These are phyloP conservation scores for Neofusicoccum parvum DNA, from an alignment of 2,329 filamentous ascomycete species.

Conservation along the genomic window DNA sequence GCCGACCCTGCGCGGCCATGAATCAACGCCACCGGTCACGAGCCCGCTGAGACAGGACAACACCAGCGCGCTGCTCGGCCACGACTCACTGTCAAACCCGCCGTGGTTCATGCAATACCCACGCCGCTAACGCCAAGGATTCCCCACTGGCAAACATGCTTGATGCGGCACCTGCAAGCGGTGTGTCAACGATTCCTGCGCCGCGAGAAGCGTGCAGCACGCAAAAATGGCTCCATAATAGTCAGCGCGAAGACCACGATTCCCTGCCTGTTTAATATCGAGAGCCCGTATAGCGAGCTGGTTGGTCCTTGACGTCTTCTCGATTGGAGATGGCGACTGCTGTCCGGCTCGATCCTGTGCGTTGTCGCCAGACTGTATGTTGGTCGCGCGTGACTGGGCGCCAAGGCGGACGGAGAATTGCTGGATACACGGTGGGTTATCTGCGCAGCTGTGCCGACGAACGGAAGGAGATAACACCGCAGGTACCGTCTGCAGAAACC, in stretches of 20 bases:
- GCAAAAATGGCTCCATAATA: background rate
- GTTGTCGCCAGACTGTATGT: no score
- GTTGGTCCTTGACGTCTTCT: conserved; percentile 1
- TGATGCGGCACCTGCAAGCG: background rate
- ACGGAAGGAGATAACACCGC: background rate
- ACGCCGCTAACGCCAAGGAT: background rate
- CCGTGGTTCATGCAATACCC: background rate
- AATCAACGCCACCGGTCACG: background rate
- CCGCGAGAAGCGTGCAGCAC: background rate
- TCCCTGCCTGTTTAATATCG: background rate
- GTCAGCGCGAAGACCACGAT: background rate
- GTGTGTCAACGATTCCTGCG: background rate
- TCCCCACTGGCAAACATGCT: background rate
- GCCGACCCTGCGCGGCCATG: background rate
- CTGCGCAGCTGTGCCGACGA: background rate
- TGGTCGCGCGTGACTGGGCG: background rate
- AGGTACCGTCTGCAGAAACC: background rate
- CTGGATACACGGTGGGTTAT: background rate
- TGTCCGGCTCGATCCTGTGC: no score
- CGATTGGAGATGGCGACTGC: conserved; percentile 3
- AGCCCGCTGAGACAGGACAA: background rate
- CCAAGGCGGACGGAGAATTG: conserved; percentile 5
- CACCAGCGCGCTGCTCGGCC: background rate
- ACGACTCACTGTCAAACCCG: background rate
- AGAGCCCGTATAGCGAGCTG: background rate